These are phyloP conservation scores for Coemansia sp. DNA, from an alignment of 192 early-diverging fungal species.

Conservation along the genomic window DNA sequence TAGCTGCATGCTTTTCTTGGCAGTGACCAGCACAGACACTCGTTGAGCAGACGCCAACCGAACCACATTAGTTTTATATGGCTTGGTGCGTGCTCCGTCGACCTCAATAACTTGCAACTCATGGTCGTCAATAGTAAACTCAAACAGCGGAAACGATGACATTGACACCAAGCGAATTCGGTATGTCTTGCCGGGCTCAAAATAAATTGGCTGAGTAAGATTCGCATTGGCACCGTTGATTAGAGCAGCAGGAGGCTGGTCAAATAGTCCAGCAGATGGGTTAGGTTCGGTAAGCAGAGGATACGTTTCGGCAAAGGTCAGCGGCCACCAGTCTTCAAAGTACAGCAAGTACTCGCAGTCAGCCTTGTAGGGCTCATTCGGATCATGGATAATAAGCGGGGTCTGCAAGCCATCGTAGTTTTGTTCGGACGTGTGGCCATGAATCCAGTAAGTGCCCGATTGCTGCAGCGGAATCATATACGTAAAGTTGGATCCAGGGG, in stretches of 20 bases:
- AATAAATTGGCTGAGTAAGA: slow-evolving; percentile 47
- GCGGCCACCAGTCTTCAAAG: slow-evolving; percentile 69
- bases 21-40: slow-evolving; percentile 71
- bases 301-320: slow-evolving; percentile 52
- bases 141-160: slow-evolving; percentile 63
- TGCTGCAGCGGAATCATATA: slow-evolving; percentile 73
- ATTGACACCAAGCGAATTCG: slow-evolving; percentile 73
- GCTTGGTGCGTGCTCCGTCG: slow-evolving; percentile 62
- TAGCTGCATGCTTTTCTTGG: slow-evolving; percentile 48
- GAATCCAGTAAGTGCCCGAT: slow-evolving; percentile 82
- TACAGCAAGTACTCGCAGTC: slow-evolving; percentile 64
- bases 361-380: slow-evolving; percentile 52
- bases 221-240: slow-evolving; percentile 43
- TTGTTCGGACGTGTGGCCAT: slow-evolving; percentile 65
- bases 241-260: slow-evolving; percentile 9
- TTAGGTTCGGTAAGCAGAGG: background rate
- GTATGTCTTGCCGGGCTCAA: slow-evolving; percentile 74
- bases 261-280: background rate
- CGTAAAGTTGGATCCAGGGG: slow-evolving; percentile 61
- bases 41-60: slow-evolving; percentile 68
- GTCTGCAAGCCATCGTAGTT: slow-evolving; percentile 79
- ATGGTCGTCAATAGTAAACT: slow-evolving; percentile 71
- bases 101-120: slow-evolving; percentile 74
- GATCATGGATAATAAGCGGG: slow-evolving; percentile 67
- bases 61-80: slow-evolving; percentile 51